Evolutionary conservation across 1,284 basidiomycete genomes (phyloP).

Genomic region (Ustanciosporium gigantosporum): DNA sequence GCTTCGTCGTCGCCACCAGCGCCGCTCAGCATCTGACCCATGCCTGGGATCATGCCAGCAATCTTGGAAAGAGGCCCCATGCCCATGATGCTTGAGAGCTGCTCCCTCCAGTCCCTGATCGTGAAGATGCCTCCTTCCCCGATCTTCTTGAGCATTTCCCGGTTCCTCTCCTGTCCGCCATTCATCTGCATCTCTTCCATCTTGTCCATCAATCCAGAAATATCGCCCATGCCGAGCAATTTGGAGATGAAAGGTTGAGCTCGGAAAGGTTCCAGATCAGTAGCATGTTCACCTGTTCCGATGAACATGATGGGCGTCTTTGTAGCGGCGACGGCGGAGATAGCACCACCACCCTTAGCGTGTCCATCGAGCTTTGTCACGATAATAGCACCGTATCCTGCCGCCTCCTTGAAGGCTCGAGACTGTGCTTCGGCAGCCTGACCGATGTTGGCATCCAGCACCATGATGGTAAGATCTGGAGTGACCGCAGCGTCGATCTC

Average conservation of each 20-base stretch:
- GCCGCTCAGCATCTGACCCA: slow-evolving; percentile 77
- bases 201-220: slow-evolving; percentile 89
- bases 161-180: slow-evolving; percentile 78
- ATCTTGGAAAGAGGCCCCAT: slow-evolving; percentile 99
- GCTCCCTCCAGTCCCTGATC: slow-evolving; percentile 96
- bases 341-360: slow-evolving; percentile 97
- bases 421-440: slow-evolving; percentile 97
- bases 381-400: slow-evolving; percentile 97
- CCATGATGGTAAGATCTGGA: slow-evolving; percentile 68
- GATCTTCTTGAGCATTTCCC: slow-evolving; percentile 97
- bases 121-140: slow-evolving; percentile 89
- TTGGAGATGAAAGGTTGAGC: slow-evolving; percentile 98
- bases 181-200: slow-evolving; percentile 66
- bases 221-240: slow-evolving; percentile 89
- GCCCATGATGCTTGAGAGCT: slow-evolving; percentile 95
- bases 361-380: slow-evolving; percentile 99
- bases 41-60: slow-evolving; percentile 96
- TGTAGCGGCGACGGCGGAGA: slow-evolving; percentile 97
- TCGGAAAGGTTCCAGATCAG: slow-evolving; percentile 92
- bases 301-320: slow-evolving; percentile 98
- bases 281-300: slow-evolving; percentile 93
- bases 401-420: slow-evolving; percentile 95
- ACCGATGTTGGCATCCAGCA: slow-evolving; percentile 67
- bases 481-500: slow-evolving; percentile 90
- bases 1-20: slow-evolving; percentile 76